Evolutionary conservation across 73 alveolate genomes (phyloP).

Genomic region (Paramecium primaurelia): DNA sequence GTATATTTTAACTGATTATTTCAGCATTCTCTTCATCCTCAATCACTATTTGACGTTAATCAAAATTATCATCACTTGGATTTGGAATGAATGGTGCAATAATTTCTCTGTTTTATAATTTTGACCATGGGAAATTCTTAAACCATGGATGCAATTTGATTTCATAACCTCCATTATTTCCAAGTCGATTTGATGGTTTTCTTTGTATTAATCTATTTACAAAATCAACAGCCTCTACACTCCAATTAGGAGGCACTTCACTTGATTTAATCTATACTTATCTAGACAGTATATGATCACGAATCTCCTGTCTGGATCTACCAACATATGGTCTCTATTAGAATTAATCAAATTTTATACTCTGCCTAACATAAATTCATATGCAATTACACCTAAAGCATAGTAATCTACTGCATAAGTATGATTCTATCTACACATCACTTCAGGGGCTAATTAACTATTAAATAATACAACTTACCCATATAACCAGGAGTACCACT

Average conservation of each 20-base stretch:
- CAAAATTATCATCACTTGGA: slow-evolving; percentile 52
- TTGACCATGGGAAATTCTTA: slow-evolving; percentile 84
- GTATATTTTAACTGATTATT: slow-evolving; percentile 9
- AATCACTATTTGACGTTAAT: slow-evolving; percentile 48
- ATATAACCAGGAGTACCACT: slow-evolving; percentile 58
- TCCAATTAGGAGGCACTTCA: slow-evolving; percentile 78
- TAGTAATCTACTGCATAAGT: slow-evolving; percentile 74
- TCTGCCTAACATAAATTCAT: slow-evolving; percentile 77
- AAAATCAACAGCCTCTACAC: slow-evolving; percentile 76
- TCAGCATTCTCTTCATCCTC: slow-evolving; percentile 61
- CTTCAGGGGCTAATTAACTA: slow-evolving; percentile 78
- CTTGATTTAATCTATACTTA: slow-evolving; percentile 60
- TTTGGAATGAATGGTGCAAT: slow-evolving; percentile 81
- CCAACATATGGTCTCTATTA: slow-evolving; percentile 78
- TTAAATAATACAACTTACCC: slow-evolving; percentile 1
- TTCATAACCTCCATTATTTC: slow-evolving; percentile 83
- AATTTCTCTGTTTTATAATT: slow-evolving; percentile 76
- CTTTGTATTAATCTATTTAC: slow-evolving; percentile 76
- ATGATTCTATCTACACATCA: slow-evolving; percentile 77
- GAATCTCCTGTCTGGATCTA: slow-evolving; percentile 67
- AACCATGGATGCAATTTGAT: slow-evolving; percentile 89
- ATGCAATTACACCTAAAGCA: slow-evolving; percentile 85
- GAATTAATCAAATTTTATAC: background rate
- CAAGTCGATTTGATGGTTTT: slow-evolving; percentile 81
- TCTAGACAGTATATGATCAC: slow-evolving; percentile 75